Percentiles rank a stretch among this genome's conserved stretches.
These are phyloP conservation scores for Solanum pennellii DNA, from an alignment of 257 asterid genomes.

Conservation along the genomic window DNA sequence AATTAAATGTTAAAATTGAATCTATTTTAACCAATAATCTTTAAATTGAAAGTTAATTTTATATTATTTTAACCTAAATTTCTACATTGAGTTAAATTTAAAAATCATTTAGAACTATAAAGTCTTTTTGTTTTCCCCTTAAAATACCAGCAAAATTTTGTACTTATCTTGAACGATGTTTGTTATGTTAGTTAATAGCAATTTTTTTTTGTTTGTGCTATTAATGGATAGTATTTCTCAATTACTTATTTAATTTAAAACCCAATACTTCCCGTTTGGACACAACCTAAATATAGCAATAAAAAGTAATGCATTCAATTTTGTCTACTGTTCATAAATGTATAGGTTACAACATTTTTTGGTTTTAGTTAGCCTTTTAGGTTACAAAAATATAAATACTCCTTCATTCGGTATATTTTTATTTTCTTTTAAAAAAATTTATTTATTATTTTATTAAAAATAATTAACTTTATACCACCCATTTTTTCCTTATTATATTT, in stretches of 20 bases:
- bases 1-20: fast-evolving
- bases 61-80: not conserved
- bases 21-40: no score
- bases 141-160: not conserved
- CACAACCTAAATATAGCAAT: not conserved
- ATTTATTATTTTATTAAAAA: not conserved
- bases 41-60: no score
- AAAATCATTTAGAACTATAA: fast-evolving
- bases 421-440: not conserved
- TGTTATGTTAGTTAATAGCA: not conserved
- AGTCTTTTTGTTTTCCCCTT: not conserved
- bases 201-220: not conserved
- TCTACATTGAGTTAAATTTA: not conserved
- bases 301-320: not conserved
- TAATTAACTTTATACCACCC: not conserved
- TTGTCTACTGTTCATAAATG: not conserved
- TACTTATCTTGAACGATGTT: not conserved
- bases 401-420: not conserved
- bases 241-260: not conserved
- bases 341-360: not conserved
- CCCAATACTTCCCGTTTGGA: not conserved
- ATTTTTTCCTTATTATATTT: not conserved
- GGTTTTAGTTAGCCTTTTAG: not conserved
- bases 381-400: not conserved
- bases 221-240: not conserved